These are phyloP conservation scores for Candida orba DNA, from an alignment of 805 yeast species.

Conservation along the genomic window DNA sequence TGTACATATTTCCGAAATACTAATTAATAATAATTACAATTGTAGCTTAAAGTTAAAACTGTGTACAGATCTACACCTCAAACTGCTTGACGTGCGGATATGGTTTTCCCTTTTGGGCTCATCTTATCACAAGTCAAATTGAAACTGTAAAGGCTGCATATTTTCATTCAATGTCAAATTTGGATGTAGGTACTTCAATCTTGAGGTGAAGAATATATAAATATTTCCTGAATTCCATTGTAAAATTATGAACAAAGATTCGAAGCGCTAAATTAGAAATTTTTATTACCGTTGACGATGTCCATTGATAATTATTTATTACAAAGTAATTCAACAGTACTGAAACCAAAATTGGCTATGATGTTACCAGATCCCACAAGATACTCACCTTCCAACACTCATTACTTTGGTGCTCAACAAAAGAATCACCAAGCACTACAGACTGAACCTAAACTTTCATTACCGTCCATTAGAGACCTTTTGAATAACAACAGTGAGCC, in stretches of 20 bases:
- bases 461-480: constrained; percentile 9
- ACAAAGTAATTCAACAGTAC: background rate
- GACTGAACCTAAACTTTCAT: constrained; percentile 2
- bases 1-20: too few species aligned
- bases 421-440: background rate
- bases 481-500: background rate
- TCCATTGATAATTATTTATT: constrained; percentile 3
- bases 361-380: constrained; percentile 18
- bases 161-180: background rate
- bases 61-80: background rate
- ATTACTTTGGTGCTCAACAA: background rate
- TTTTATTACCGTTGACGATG: background rate
- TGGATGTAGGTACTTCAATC: background rate
- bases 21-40: too few species aligned
- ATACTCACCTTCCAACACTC: constrained; percentile 7
- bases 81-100: constrained; percentile 2
- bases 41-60: too few species aligned
- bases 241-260: background rate
- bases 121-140: background rate
- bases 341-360: constrained; percentile 13
- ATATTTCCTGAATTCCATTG: background rate
- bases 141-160: too few species aligned
- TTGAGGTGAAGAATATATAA: background rate
- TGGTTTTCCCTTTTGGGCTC: background rate
- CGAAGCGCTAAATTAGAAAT: too few species aligned